Evolutionary conservation across 2,329 filamentous ascomycete species (phyloP), one percentile per base, ranked within the genome.

Genomic region (Fusarium sp.): DNA sequence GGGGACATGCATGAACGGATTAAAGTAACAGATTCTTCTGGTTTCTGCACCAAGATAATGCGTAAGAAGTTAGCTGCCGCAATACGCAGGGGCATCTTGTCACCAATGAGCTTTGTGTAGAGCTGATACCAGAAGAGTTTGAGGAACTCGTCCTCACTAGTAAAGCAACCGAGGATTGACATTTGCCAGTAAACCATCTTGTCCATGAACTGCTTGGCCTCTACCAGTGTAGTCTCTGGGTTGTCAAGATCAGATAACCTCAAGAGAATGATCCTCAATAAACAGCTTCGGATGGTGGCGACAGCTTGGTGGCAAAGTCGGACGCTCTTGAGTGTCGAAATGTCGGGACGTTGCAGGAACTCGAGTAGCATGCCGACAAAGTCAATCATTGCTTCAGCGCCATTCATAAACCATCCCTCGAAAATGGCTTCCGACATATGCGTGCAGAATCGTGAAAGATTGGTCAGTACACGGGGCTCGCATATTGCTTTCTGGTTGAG

Each of bases 121-220:
- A 99, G 89, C 67, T 98, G 90, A 76, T 97, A 98, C 85, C 94
- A 98, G 44, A 98, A 89, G 37, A 98, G 86, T 70, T 92, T 92
- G 76, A 98, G 88, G 76, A 93, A 93, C 13, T 93, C 91, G n/a
- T 93, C 89, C 46, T 97, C 94, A 10, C 88, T 86, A 6, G 93
- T 92, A 18, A 96, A 89, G 7, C 91, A 90, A 4, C 91, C 91
- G 18, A 99, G 84, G 18, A 99, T 90, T 20, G 97, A 93, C 23
- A 93, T 94, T 79, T 98, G 96, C 96, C 96, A 99, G 80, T 98
- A 98, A 0, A 93, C 90, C 75, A 99, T 89, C 78, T 94, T 95
- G 65, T 93, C 88, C 80, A 99, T 88, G 63, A 97, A 94, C 1
- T 87, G 84, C 30, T 92, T 86, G 1, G 90, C 89, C 50, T 93